Base-by-base conservation (phyloP, 2,329 filamentous ascomycete species). In the Xylariaceae sp. region DNA sequence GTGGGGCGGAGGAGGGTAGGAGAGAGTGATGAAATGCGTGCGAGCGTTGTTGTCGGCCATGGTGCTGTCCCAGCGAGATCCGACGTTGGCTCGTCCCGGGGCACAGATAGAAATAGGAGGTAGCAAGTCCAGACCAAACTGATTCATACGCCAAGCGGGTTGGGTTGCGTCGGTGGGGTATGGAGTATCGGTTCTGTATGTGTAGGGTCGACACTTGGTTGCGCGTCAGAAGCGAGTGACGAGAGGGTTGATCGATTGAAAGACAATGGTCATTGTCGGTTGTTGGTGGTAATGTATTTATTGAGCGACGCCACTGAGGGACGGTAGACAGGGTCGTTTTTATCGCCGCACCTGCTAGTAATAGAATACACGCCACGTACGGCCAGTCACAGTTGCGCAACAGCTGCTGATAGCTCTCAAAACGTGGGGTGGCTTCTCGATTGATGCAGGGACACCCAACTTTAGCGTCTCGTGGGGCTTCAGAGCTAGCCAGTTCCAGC, bases 1-100 rank as follows among this genome's bases (percentile, higher is more conserved):
- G 64, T 72, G 72, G 51, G 76, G 63, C 7, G 74, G 74, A 76
- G 3, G 71, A 68, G 54, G 17, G 17, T 39, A 70, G 30, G 70
- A 72, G 0, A 67, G 69, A 53, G 63, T 69, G 51, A 67, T 56
- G 45, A 8, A 42, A 3, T 5, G 37, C 11, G 8, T 10, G 37
- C 37, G 4, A 8, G 37, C 11, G 15, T 56, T 59, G 15, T 56
- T 59, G 10, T 61, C 58, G 15, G 58, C 58, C 64, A 66, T 66
- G 10, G 4, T 51, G 23, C 5, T 30, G 37, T 42, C 37, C 37
- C 37, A 15, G 15, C 7, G 15, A 47, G 44, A 15, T 15, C 13
- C 15, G 49, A 34, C 23, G 23, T 15, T 5, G 4, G 30, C 23
- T 13, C 23, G 49, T 51, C 30, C 49, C 34, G 23, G 9, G 8